Percentiles rank a stretch among this genome's conserved stretches.
Conservation (phyloP, 768 basidiomycete species). For the Zangia roseola region DNA sequence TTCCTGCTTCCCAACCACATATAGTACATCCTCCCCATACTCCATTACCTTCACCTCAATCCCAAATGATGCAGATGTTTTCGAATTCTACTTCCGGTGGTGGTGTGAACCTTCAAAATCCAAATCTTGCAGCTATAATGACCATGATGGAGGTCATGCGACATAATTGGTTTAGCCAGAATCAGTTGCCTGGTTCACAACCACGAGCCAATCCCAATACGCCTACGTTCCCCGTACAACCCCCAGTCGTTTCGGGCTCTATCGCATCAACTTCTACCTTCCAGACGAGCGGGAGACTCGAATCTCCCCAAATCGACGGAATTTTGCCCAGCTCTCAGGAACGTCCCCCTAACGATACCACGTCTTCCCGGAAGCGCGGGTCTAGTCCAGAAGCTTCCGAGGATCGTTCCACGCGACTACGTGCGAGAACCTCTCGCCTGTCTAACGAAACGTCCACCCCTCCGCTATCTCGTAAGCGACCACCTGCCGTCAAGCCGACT, state of each 20-base stretch:
- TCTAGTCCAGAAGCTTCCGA: constrained; percentile 8
- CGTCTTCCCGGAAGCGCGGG: constrained; percentile 4
- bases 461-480: constrained; percentile 24
- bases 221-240: constrained; percentile 4
- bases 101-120: constrained; percentile 13
- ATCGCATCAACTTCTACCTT: constrained; percentile 1
- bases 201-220: constrained; percentile 2
- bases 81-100: constrained; percentile 8
- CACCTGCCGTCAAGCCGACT: constrained; percentile 14
- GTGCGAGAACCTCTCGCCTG: not conserved
- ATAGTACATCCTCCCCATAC: constrained; percentile 8
- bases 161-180: constrained; percentile 21
- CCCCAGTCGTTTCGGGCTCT: not conserved
- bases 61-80: constrained; percentile 14
- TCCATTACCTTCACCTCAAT: constrained; percentile 15
- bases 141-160: constrained; percentile 33
- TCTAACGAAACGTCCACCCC: constrained; percentile 9
- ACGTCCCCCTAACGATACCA: not conserved
- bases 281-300: not conserved
- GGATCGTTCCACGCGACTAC: constrained; percentile 8
- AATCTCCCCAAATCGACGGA: not conserved
- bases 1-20: constrained; percentile 20
- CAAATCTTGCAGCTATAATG: constrained; percentile 27
- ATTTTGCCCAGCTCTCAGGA: constrained; percentile 6
- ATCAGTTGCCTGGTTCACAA: constrained; percentile 18